A percentile compares a stretch with the other conserved stretches of the same genome.
Evolutionary conservation across 345 rosid species (phyloP).

Genomic region (Eucalyptus urophylla): DNA sequence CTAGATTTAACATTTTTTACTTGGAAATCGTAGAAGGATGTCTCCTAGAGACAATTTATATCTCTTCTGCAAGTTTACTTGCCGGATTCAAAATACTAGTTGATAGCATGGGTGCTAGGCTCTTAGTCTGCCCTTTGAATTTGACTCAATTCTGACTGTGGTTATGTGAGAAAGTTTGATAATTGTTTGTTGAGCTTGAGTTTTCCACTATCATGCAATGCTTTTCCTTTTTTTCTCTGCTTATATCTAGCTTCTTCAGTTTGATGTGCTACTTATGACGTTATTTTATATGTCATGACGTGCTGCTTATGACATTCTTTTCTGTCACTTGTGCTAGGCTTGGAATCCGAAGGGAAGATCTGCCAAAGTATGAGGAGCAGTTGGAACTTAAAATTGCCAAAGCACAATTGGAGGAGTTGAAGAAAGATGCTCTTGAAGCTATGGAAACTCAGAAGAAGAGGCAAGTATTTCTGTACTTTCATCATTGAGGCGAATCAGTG

Average conservation of each 20-base stretch:
- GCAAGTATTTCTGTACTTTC: constrained; percentile 10
- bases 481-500: neutral
- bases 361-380: constrained; percentile 83
- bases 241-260: neutral
- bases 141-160: neutral
- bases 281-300: neutral
- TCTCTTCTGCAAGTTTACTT: neutral
- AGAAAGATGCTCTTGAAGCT: constrained; percentile 83
- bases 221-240: neutral
- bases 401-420: constrained; percentile 80
- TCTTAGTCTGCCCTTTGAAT: neutral
- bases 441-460: constrained; percentile 94
- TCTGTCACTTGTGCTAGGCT: constrained; percentile 32
- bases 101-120: neutral
- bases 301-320: neutral
- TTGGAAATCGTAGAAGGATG: neutral
- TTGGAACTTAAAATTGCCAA: constrained; percentile 76
- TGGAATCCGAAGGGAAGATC: constrained; percentile 75
- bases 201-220: neutral
- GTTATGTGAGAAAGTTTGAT: neutral
- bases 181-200: neutral
- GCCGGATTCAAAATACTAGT: neutral
- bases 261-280: neutral
- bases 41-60: neutral
- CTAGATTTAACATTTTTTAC: neutral